Conservation (phyloP, 495 filamentous ascomycete species). For the Darksidea phi region DNA sequence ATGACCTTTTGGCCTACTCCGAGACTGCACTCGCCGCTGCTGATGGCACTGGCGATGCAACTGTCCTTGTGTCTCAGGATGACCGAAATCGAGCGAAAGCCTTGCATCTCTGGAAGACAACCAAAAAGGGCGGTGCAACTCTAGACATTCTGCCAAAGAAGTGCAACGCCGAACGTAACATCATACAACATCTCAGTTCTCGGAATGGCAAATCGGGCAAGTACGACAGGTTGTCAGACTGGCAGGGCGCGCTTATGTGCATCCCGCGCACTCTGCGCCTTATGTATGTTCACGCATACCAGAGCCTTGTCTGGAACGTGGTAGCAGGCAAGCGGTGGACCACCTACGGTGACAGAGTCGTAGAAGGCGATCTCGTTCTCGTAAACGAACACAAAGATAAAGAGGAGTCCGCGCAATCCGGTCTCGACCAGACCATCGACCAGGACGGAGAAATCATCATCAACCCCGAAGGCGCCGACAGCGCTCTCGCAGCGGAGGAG, state of each 20-base stretch:
- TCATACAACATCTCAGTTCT: slow-evolving; percentile 70
- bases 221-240: slow-evolving; percentile 54
- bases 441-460: slow-evolving; percentile 69
- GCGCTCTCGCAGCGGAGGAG: slow-evolving; percentile 55
- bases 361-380: slow-evolving; percentile 85
- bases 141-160: slow-evolving; percentile 70
- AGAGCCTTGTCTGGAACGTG: slow-evolving; percentile 89
- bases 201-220: slow-evolving; percentile 36
- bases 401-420: slow-evolving; percentile 35
- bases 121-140: slow-evolving; percentile 55
- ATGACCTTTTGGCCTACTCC: slow-evolving; percentile 67
- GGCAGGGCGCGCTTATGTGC: slow-evolving; percentile 69
- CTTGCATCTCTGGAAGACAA: slow-evolving; percentile 67
- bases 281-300: slow-evolving; percentile 97
- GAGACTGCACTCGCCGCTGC: slow-evolving; percentile 50
- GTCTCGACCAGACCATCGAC: slow-evolving; percentile 51
- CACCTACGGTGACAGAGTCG: slow-evolving; percentile 63
- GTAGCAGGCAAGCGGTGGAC: slow-evolving; percentile 77
- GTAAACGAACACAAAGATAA: slow-evolving; percentile 56
- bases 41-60: slow-evolving; percentile 39
- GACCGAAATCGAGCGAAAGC: slow-evolving; percentile 74
- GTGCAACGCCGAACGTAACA: slow-evolving; percentile 71
- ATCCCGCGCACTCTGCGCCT: slow-evolving; percentile 76
- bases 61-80: slow-evolving; percentile 57
- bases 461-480: slow-evolving; percentile 56